These are phyloP conservation scores for Trichoderma asperelloides DNA, from an alignment of 495 filamentous ascomycete species.

Conservation along the genomic window DNA sequence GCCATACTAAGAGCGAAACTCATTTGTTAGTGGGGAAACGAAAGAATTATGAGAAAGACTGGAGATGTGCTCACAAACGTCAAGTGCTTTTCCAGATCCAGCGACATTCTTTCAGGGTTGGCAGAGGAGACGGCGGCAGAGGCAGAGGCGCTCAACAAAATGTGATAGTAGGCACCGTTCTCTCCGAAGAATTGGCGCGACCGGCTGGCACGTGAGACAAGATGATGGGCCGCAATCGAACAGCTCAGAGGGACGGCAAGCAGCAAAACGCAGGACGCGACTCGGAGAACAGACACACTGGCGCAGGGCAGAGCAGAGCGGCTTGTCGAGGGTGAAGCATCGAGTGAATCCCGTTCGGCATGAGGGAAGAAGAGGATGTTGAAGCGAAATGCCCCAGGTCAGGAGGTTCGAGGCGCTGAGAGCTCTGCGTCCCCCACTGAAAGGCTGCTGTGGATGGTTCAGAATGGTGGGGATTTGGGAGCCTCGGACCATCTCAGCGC, in stretches of 20 bases:
- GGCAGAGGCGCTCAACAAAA: not conserved
- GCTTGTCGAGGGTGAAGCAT: not conserved
- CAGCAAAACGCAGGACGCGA: not conserved
- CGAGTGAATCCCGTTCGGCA: not conserved
- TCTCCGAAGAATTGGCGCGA: conserved; percentile 1
- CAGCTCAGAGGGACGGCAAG: not conserved
- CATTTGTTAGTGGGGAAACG: not conserved
- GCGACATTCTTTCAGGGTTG: conserved; percentile 44
- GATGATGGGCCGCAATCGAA: not conserved
- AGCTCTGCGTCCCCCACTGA: not conserved
- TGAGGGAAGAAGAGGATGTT: not conserved
- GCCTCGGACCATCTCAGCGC: not conserved
- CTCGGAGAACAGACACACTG: not conserved
- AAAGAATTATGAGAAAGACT: not conserved
- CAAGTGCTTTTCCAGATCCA: conserved; percentile 72
- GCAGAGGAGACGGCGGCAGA: not conserved
- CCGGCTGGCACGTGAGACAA: not conserved
- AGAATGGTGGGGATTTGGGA: not conserved
- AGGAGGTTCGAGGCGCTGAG: conserved; percentile 1
- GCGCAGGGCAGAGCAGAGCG: not conserved
- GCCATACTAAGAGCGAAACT: conserved; percentile 59
- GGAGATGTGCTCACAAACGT: conserved; percentile 52
- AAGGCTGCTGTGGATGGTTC: not conserved
- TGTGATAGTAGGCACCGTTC: not conserved
- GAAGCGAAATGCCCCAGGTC: not conserved